These are phyloP conservation scores for Fusarium oxysporum DNA, from an alignment of 2,329 filamentous ascomycete genomes.

Conservation along the genomic window DNA sequence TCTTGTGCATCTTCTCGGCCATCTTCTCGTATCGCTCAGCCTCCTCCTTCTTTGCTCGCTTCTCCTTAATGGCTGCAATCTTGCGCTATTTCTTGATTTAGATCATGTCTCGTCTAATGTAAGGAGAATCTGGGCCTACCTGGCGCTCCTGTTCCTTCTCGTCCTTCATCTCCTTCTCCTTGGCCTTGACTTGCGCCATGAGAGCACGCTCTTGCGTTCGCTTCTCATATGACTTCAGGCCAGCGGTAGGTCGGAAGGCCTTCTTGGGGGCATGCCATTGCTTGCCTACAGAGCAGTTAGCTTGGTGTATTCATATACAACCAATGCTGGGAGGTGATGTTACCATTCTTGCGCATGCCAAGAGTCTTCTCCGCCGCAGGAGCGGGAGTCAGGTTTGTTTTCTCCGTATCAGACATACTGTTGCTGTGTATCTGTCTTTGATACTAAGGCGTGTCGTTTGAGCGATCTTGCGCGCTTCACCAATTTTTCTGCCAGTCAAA, in stretches of 20 bases:
- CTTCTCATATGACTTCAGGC: conserved; percentile 82
- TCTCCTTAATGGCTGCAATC: conserved; percentile 85
- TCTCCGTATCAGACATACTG: conserved; percentile 58
- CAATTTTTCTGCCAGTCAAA: conserved; percentile 47
- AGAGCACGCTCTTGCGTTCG: conserved; percentile 77
- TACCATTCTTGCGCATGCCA: conserved; percentile 89
- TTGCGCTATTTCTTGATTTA: conserved; percentile 66
- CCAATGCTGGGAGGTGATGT: neutral
- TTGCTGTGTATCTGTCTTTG: conserved; percentile 5
- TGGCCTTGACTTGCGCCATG: conserved; percentile 83
- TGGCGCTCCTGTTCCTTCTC: conserved; percentile 92
- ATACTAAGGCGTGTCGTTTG: conserved; percentile 21
- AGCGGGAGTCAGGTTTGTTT: conserved; percentile 49
- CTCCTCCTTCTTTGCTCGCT: conserved; percentile 89
- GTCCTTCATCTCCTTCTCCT: conserved; percentile 94
- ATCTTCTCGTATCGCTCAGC: conserved; percentile 92
- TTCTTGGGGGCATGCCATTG: conserved; percentile 90
- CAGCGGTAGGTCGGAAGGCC: conserved; percentile 84
- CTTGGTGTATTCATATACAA: neutral
- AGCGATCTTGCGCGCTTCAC: conserved; percentile 27
- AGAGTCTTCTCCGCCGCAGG: conserved; percentile 55
- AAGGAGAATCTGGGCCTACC: conserved; percentile 61
- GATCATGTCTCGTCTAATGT: neutral
- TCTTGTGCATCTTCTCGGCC: conserved; percentile 98
- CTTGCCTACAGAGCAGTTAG: conserved; percentile 73